phyloP scores from a whole-genome alignment of 352 stramenopile species.

The Phytophthora multivora region DNA sequence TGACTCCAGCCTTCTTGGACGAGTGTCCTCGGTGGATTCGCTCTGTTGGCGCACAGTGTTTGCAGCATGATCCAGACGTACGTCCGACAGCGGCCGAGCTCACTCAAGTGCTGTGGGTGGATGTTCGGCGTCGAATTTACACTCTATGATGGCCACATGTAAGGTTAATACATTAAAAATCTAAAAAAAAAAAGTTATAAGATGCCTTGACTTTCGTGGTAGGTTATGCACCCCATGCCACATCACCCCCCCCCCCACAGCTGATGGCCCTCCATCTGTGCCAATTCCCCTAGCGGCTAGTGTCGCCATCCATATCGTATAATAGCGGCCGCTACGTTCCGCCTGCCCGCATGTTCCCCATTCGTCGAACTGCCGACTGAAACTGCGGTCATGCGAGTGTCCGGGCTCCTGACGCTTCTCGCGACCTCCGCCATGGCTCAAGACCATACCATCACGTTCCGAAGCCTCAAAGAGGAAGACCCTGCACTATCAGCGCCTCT shows the following conservation, averaged over 20 bases:
- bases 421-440: slow-evolving; percentile 5
- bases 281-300: slow-evolving; percentile 1
- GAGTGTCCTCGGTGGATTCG: slow-evolving; percentile 47
- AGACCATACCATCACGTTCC: slow-evolving; percentile 28
- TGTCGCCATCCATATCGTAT: neutral
- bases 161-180: neutral
- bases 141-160: slow-evolving; percentile 6
- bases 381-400: slow-evolving; percentile 11
- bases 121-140: slow-evolving; percentile 18
- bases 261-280: slow-evolving; percentile 10
- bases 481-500: slow-evolving; percentile 4
- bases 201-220: neutral
- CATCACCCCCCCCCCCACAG: slow-evolving; percentile 4
- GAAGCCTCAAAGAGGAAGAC: slow-evolving; percentile 14
- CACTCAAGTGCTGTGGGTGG: slow-evolving; percentile 11
- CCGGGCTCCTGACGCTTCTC: slow-evolving; percentile 2
- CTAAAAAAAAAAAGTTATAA: neutral
- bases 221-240: neutral
- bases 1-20: slow-evolving; percentile 46
- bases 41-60: slow-evolving; percentile 7
- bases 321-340: neutral
- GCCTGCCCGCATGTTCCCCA: slow-evolving; percentile 5
- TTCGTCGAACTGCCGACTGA: slow-evolving; percentile 13
- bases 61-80: slow-evolving; percentile 15
- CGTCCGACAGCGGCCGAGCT: slow-evolving; percentile 18